Evolutionary conservation across 108 stramenopile species (phyloP), one percentile per base, ranked within the genome.

Genomic region (Craspedostauros australis): DNA sequence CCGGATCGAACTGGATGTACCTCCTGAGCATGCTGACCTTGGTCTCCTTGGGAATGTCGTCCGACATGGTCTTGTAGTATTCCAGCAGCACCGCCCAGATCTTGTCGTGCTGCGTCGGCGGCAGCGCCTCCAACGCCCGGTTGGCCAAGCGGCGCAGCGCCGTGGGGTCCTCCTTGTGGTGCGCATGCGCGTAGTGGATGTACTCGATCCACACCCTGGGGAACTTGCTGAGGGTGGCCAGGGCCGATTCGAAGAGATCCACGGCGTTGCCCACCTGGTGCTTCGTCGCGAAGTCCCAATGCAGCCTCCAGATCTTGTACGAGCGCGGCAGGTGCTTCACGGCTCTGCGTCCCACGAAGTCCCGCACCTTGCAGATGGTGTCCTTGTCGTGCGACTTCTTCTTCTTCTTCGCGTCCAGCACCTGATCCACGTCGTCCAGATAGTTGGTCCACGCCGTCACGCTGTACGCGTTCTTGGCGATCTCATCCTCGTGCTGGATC

Each of bases 281-380:
- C 1, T 29, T 37, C 0, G 44, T 21, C 15, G 46, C 34, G 54
- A 85, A 90, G 29, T 68, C 51, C 66, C 96, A 77, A 62, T 98
- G 94, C 28, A 61, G 48, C 37, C 73, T 75, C 99, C 99, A 99
- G 26, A 99, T 65, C 71, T 99, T 99, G 86, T 98, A 98, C 46
- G 78, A 82, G 34, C 95, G 78, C 9, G 99, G 97, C 24, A 98
- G 60, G 11, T 82, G 53, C 27, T 69, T 52, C 12, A 99, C 64
- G 1, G 96, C 85, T 14, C 97, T 70, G 64, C 93, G 88, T 0
- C 69, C 79, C 21, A 86, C 57, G 22, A 62, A 50, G 39, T 64
- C 55, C 16, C 59, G 57, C 14, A 64, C 39, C 40, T 25, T 26
- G 18, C 50, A 0, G 33, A 9, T 39, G 33, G 56, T 21, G 14